phyloP scores from a whole-genome alignment of 768 basidiomycete species.

The Boletus rubropictus region DNA sequence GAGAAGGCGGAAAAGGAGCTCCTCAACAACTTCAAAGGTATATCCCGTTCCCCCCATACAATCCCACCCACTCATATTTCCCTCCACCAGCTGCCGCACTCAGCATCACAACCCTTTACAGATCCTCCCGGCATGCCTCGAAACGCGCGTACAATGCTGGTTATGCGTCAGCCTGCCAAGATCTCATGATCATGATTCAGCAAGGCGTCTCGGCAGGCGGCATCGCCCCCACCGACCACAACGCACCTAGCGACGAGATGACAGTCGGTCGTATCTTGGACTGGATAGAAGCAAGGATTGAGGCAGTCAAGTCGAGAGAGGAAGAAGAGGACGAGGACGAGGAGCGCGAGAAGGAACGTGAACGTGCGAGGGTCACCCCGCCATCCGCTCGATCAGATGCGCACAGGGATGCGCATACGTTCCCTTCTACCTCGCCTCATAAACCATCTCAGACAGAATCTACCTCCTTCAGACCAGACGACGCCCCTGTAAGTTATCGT shows the following conservation, averaged over 20 bases:
- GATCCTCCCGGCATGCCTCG: constrained; percentile 69
- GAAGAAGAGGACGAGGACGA: constrained; percentile 84
- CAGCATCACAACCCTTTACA: constrained; percentile 80
- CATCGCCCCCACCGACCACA: constrained; percentile 37
- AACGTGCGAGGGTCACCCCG: constrained; percentile 32
- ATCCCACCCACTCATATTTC: constrained; percentile 17
- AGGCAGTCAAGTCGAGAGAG: constrained; percentile 66
- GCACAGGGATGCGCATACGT: constrained; percentile 18
- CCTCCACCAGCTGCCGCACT: constrained; percentile 61
- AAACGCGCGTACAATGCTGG: constrained; percentile 79
- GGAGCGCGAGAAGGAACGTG: constrained; percentile 53
- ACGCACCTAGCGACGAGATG: constrained; percentile 53
- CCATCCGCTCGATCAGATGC: constrained; percentile 15
- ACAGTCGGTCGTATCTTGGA: constrained; percentile 78
- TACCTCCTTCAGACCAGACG: constrained; percentile 15
- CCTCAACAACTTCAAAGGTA: constrained; percentile 78
- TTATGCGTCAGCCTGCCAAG: constrained; percentile 74
- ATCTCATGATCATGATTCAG: constrained; percentile 77
- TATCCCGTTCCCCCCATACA: background rate
- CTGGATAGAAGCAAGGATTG: constrained; percentile 77
- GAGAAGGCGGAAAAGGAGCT: constrained; percentile 80
- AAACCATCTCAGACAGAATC: constrained; percentile 13
- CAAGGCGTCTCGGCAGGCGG: constrained; percentile 67
- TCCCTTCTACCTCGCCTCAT: constrained; percentile 16
- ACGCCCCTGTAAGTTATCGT: constrained; percentile 29